These are phyloP conservation scores for Amorphotheca resinae DNA, from an alignment of 495 filamentous ascomycete genomes.

Conservation along the genomic window DNA sequence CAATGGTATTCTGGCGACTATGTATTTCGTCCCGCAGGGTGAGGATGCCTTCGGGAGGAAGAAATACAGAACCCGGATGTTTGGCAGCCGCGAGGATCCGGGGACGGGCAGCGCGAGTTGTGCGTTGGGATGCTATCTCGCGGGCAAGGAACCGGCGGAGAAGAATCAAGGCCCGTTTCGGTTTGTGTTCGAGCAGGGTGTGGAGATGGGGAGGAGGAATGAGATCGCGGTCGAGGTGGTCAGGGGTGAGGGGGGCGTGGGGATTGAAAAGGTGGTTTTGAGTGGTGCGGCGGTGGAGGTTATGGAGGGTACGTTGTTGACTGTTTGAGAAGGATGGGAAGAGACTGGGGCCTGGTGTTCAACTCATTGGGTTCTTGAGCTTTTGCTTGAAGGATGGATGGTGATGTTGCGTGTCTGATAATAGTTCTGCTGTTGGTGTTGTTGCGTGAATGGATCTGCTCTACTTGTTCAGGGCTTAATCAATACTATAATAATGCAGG, in stretches of 20 bases:
- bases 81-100: constrained; percentile 50
- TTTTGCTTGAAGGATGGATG: too few species aligned
- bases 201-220: constrained; percentile 67
- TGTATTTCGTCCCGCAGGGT: constrained; percentile 39
- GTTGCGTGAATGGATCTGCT: too few species aligned
- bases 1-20: constrained; percentile 37
- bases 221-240: constrained; percentile 31
- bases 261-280: constrained; percentile 38
- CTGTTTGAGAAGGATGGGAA: too few species aligned
- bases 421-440: too few species aligned
- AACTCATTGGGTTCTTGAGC: too few species aligned
- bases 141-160: constrained; percentile 27
- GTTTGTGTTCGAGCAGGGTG: constrained; percentile 55
- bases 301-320: constrained; percentile 39
- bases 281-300: constrained; percentile 47
- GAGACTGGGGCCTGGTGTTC: too few species aligned
- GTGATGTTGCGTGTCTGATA: too few species aligned
- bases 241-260: constrained; percentile 26
- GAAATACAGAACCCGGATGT: constrained; percentile 38
- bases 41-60: constrained; percentile 20
- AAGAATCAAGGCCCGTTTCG: constrained; percentile 5
- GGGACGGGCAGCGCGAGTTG: constrained; percentile 55
- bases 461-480: too few species aligned
- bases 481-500: too few species aligned
- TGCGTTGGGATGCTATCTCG: constrained; percentile 43